Evolutionary conservation across 768 basidiomycete genomes (phyloP), one percentile per base, ranked within the genome.

Genomic region (button mushroom (Agaricus bisporus)): DNA sequence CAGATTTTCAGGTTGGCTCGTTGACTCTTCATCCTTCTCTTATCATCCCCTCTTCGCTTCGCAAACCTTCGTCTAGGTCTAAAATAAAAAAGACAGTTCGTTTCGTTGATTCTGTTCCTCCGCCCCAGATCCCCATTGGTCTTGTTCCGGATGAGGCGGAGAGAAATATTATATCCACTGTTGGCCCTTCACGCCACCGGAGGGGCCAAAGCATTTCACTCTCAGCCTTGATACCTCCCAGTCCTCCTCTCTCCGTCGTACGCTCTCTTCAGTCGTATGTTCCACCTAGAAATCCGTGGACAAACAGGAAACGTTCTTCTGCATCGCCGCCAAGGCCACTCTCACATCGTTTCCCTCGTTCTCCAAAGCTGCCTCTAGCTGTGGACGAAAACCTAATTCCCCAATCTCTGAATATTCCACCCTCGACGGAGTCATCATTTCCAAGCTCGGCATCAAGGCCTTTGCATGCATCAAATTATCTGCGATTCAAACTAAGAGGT

Each of bases 271-370:
- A 48, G 15, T 15, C 47, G 17, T 22, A 14, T 5, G 22, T 20
- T 4, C 39, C 15, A 35, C 28, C 41, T 17, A 26, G 18, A 35
- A 48, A 39, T 14, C 36, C 53, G 20, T 42, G 28, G 41, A 20
- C 29, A 36, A 38, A 38, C 12, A 37, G 18, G 17, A 32, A 22
- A 28, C 4, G 36, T 42, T n/a, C n/a, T 14, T 37, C 46, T 47
- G 26, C 20, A 47, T 48, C 22, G 18, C 53, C 53, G n/a, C 28
- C 53, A 32, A 48, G 53, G 25, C 44, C 45, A 18, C 41, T 48
- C 41, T 48, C 47, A 17, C 22, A 48, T 26, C 53, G 41, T 10
- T 54, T 41, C 29, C 46, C 41, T 18, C 41, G 20, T 25, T 38
- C 46, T 12, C 46, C 47, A 45, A 54, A 48, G 22, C 29, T 48